These are phyloP conservation scores for Cyanidium caldarium DNA, from an alignment of 23 red algal species.

Conservation along the genomic window DNA sequence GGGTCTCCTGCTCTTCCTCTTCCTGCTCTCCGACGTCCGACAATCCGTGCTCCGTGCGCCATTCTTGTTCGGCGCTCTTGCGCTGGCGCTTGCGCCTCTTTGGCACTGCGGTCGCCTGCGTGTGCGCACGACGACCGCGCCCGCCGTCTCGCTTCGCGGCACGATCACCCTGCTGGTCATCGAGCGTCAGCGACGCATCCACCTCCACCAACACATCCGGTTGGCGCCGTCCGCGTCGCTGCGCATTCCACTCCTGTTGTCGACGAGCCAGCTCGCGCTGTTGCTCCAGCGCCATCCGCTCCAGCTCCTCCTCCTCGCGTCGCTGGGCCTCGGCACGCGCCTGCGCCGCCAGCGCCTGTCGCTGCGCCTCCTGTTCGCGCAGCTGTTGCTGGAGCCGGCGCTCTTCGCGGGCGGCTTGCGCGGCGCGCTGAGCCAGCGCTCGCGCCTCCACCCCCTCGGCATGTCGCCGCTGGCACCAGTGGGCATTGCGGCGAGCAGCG, in stretches of 20 bases:
- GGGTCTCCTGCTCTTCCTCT: too few relatives aligned
- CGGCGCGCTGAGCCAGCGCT: neutral
- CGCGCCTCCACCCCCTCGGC: neutral
- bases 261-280: neutral
- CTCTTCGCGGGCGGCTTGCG: neutral
- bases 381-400: neutral
- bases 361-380: neutral
- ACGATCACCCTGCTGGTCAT: too few relatives aligned
- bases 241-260: slow-evolving; percentile 2
- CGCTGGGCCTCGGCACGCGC: neutral
- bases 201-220: neutral
- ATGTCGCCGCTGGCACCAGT: neutral
- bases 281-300: neutral
- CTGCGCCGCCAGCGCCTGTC: neutral
- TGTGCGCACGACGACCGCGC: too few relatives aligned
- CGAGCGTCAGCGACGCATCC: too few relatives aligned
- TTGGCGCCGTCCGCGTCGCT: neutral
- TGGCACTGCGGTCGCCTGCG: too few relatives aligned
- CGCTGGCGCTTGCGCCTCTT: too few relatives aligned
- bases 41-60: too few relatives aligned
- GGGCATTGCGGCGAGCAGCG: neutral
- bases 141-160: too few relatives aligned
- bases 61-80: too few relatives aligned
- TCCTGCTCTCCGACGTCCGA: too few relatives aligned
- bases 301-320: neutral